Base-by-base conservation (phyloP, 306 rosid species). In the Vigna mungo region DNA sequence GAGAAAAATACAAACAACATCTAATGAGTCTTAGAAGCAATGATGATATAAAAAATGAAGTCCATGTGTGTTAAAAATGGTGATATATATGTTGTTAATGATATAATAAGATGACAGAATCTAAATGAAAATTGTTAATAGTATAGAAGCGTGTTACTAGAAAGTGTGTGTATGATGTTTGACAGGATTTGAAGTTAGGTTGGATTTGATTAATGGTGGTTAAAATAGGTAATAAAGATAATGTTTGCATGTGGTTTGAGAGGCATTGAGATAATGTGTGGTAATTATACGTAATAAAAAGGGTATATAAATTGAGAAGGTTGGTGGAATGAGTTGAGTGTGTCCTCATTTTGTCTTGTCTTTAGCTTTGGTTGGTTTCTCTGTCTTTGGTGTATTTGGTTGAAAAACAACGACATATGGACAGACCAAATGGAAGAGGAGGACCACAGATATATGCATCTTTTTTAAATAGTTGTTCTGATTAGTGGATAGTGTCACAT, bases 271-370 rank as follows among this genome's bases (percentile, higher is more conserved):
- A 65, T 83, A 80, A 39, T 63, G 74, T 81, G 59, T 72, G 53
- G 79, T 85, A 54, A 74, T 73, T 76, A 71, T n/a, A 44, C 8
- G 77, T 59, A 68, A 61, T 82, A n/a, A 34, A 64, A 78, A 76
- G 71, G 83, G 59, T 34, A 72, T 58, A 83, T 78, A 73, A 80
- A 81, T 63, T 67, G 84, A 84, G 62, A 84, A 83, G 88, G 85
- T 83, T 80, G 93, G 89, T 87, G 90, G 91, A 87, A 85, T 89
- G 85, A 80, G 85, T 77, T 83, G 85, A 79, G 84, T 77, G 75
- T 85, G 89, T 68, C 74, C 84, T 83, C 83, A 46, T 44, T 86
- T 90, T 92, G 97, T 92, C 92, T 90, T 92, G 97, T 92, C 92
- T 87, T 81, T 86, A 80, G 87, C 90, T 84, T 87, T 92, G 96